Base-by-base conservation (phyloP, 345 rosid species). In the Isatis tinctoria region DNA sequence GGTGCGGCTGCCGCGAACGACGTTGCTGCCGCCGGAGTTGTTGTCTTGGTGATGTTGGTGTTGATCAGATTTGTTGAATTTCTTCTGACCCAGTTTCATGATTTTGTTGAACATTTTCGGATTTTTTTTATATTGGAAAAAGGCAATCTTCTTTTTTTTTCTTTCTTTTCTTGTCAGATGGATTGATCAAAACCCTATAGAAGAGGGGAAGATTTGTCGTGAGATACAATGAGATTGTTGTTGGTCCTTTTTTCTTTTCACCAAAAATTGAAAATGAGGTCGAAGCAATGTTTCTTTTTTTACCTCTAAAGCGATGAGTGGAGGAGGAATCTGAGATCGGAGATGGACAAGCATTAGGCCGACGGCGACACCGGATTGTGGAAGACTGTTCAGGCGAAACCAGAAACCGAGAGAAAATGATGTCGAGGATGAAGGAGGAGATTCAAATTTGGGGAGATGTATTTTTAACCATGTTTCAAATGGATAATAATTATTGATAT, bases 21-120 rank as follows among this genome's bases (percentile, higher is more conserved):
- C 79, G 58, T 51, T 74, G 44, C 52, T 70, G n/a, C 37, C 47
- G 62, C 37, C 49, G 68, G 79, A 20, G 75, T 5, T 70, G 73
- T 58, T 58, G 7, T 79, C 78, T 65, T 49, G 78, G 63, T 56
- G 74, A 13, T 74, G 71, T 47, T 56, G 74, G 10, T 74, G 71
- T 47, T 54, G 75, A 74, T 79, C 82, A 4, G 82, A 79, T 79
- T 79, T 79, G 79, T 79, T 79, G 79, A 79, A 79, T 70, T 79
- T 79, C 26, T 65, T 74, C 60, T 74, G 79, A 28, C 82, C 76
- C 43, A 79, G 56, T 26, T 74, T 79, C 10, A 70, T 74, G 41
- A 79, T 79, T 58, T 65, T 79, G 79, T 79, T 79, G 45, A 79
- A 74, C 82, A 79, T 79, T 6, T 79, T 79, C 12, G 51, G 51